phyloP scores from a whole-genome alignment of 2,329 filamentous ascomycete genomes.

The Alternaria arborescens region DNA sequence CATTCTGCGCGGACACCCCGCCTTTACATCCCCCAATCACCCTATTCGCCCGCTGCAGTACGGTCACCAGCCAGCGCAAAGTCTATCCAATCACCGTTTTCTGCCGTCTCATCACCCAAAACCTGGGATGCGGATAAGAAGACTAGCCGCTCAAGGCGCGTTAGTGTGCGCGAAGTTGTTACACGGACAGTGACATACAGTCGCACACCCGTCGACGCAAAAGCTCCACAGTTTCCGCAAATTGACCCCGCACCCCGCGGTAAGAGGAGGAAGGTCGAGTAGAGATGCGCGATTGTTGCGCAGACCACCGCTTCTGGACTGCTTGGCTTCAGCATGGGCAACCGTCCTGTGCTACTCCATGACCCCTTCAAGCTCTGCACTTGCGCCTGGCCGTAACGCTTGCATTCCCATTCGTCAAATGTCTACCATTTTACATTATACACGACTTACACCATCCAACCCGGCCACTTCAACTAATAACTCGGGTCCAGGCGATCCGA shows the following conservation, averaged over 20 bases:
- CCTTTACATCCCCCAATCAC: slow-evolving; percentile 80
- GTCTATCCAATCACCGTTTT: slow-evolving; percentile 72
- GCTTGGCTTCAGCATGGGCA: slow-evolving; percentile 32
- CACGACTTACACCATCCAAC: slow-evolving; percentile 16
- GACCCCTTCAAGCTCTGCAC: slow-evolving; percentile 25
- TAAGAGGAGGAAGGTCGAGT: slow-evolving; percentile 82
- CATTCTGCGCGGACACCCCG: slow-evolving; percentile 67
- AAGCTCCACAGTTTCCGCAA: slow-evolving; percentile 58
- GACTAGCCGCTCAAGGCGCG: slow-evolving; percentile 65
- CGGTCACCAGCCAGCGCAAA: slow-evolving; percentile 73
- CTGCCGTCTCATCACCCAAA: slow-evolving; percentile 72
- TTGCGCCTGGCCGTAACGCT: slow-evolving; percentile 33
- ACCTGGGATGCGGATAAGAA: slow-evolving; percentile 81
- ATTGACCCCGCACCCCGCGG: slow-evolving; percentile 91
- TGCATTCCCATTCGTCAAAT: slow-evolving; percentile 18
- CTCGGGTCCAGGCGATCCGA: slow-evolving; percentile 50
- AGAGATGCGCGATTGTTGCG: slow-evolving; percentile 30
- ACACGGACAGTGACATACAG: slow-evolving; percentile 95
- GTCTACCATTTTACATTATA: slow-evolving; percentile 11
- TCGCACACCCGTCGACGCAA: slow-evolving; percentile 55
- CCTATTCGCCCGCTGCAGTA: slow-evolving; percentile 68
- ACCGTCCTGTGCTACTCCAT: slow-evolving; percentile 32
- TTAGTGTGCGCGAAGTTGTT: slow-evolving; percentile 85
- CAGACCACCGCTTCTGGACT: slow-evolving; percentile 19
- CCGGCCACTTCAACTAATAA: slow-evolving; percentile 28